Evolutionary conservation across 2,329 filamentous ascomycete species (phyloP).

Genomic region (Penicillium olsonii): DNA sequence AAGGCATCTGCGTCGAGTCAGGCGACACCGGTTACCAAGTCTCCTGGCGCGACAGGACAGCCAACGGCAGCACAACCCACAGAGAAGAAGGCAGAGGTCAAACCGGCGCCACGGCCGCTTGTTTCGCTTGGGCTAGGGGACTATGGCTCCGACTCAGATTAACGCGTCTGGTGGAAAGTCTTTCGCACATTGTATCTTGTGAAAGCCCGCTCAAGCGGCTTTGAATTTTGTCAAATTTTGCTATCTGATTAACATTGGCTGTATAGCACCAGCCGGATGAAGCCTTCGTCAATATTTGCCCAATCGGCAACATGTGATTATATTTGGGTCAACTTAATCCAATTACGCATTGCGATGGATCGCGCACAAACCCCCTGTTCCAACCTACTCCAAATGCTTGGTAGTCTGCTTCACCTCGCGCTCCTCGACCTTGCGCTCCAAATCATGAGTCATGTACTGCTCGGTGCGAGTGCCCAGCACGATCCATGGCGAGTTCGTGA

Average conservation of each 20-base stretch:
- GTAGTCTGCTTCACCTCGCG: conserved; percentile 53
- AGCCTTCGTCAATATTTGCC: not conserved
- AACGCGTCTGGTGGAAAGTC: not conserved
- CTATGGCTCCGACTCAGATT: conserved; percentile 10
- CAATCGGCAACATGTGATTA: not conserved
- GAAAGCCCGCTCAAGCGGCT: not conserved
- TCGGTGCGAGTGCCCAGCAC: conserved; percentile 59
- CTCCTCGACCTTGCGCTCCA: conserved; percentile 61
- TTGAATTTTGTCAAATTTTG: not conserved
- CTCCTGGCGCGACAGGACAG: not conserved
- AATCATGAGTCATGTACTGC: conserved; percentile 56
- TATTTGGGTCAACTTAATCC: not conserved
- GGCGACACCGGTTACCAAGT: not conserved
- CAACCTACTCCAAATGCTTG: conserved; percentile 18
- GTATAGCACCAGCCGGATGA: not conserved
- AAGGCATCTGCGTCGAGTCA: not conserved
- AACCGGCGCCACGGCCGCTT: not conserved
- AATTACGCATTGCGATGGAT: not conserved
- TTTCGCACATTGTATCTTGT: not conserved
- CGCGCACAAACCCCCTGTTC: not conserved
- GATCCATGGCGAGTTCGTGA: conserved; percentile 65
- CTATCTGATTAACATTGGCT: not conserved
- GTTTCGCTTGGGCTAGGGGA: conserved; percentile 6
- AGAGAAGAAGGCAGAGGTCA: not conserved
- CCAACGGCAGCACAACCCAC: not conserved